These are phyloP conservation scores for Bipolaris zeicola DNA, from an alignment of 2,329 filamentous ascomycete genomes.

Conservation along the genomic window DNA sequence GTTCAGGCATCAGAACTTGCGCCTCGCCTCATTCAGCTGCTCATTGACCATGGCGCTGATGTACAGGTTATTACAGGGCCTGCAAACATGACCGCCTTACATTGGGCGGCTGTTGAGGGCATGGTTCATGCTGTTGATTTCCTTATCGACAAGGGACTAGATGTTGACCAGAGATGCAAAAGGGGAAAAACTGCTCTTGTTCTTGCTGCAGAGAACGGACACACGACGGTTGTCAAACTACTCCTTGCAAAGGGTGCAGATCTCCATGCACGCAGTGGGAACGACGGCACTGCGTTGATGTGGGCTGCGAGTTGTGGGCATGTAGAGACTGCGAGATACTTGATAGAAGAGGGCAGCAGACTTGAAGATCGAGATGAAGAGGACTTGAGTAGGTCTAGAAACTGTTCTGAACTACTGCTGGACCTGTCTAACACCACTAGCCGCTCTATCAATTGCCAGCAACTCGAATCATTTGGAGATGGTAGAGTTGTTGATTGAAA, in stretches of 20 bases:
- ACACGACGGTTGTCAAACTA: conserved; percentile 17
- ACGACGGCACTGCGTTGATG: conserved; percentile 21
- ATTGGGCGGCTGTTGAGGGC: not conserved
- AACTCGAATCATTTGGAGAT: conserved; percentile 19
- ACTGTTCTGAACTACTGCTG: not conserved
- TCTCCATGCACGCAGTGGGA: conserved; percentile 12
- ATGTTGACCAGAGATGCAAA: not conserved
- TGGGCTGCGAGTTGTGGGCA: conserved; percentile 24
- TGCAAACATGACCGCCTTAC: not conserved
- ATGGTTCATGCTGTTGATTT: not conserved
- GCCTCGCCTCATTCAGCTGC: conserved; percentile 22
- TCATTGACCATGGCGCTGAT: conserved; percentile 24
- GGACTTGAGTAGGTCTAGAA: not conserved
- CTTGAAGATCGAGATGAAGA: not conserved
- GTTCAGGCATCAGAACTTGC: conserved; percentile 4
- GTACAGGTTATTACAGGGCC: conserved; percentile 6
- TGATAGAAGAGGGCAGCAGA: not conserved
- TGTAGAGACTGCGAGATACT: conserved; percentile 4
- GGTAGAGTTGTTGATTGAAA: conserved; percentile 23
- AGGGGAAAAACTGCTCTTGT: conserved; percentile 27
- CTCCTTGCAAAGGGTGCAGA: conserved; percentile 29
- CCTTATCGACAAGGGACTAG: not conserved
- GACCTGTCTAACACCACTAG: not conserved
- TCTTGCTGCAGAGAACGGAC: conserved; percentile 27
- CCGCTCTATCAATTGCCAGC: conserved; percentile 9